Conservation (phyloP, 257 asterid species). For the Solanum neorickii region DNA sequence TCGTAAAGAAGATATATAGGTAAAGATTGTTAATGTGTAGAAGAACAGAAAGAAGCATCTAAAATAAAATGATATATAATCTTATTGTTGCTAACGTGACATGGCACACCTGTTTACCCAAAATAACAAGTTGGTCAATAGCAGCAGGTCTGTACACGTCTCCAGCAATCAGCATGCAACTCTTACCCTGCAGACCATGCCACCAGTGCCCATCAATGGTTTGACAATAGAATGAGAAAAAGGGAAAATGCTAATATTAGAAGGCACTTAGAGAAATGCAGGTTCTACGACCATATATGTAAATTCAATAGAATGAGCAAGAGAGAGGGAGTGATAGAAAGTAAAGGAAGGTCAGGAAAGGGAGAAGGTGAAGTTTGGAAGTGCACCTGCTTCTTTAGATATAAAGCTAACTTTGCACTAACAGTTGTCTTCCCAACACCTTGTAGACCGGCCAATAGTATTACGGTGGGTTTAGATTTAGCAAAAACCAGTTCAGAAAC, state of each 20-base stretch:
- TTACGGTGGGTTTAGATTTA: slow-evolving; percentile 69
- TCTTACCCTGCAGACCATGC: slow-evolving; percentile 62
- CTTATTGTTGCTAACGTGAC: not conserved
- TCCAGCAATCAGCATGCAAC: slow-evolving; percentile 97
- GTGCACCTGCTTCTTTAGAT: slow-evolving; percentile 82
- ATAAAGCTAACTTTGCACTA: slow-evolving; percentile 86
- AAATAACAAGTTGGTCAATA: slow-evolving; percentile 83
- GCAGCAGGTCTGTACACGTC: slow-evolving; percentile 99
- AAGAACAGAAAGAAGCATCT: not conserved
- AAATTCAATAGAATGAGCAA: not conserved
- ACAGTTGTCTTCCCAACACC: slow-evolving; percentile 99
- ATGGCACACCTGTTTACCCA: slow-evolving; percentile 45
- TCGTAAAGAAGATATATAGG: not conserved
- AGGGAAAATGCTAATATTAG: not conserved
- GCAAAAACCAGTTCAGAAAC: slow-evolving; percentile 84
- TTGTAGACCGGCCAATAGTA: slow-evolving; percentile 92
- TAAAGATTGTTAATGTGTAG: not conserved
- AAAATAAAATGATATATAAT: not conserved
- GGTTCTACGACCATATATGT: not conserved
- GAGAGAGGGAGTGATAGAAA: not conserved
- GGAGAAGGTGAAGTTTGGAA: slow-evolving; percentile 7
- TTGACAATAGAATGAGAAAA: not conserved
- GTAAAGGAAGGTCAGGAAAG: not conserved
- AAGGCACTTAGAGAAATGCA: not conserved
- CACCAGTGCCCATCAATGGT: slow-evolving; percentile 3